Evolutionary conservation across 2,329 filamentous ascomycete genomes (phyloP), one percentile per base, ranked within the genome.

Genomic region (Diplodia intermedia): DNA sequence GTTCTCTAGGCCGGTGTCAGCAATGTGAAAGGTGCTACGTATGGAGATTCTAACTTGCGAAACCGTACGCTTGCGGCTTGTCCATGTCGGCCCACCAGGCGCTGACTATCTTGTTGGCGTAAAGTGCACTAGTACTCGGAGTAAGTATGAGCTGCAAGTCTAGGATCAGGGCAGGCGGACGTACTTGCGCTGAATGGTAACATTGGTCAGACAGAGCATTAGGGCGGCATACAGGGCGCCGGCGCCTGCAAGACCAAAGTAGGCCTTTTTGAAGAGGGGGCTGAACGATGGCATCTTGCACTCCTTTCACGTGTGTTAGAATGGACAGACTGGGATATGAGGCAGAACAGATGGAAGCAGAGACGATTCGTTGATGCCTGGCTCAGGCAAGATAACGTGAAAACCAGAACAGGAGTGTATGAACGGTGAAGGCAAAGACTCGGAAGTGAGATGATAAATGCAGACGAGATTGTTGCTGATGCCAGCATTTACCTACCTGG

Each of bases 51-150:
- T 15, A 6, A 94, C 92, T 91, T 66, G 92, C 88, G 78, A 97
- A 97, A 0, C 94, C 94, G 84, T 93, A 97, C 71, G 86, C 86
- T 76, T 97, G 91, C 0, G 93, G 92, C 69, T 89, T 84, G 70
- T 93, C 87, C 53, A 94, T 78, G 75, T 96, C 88, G 71, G 90
- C 84, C 86, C 88, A 93, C 77, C 86, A 88, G 3, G 87, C 83
- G 2, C 89, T 90, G 71, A 93, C 90, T 72, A 97, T 78, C 70
- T 90, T 91, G 79, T 98, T 90, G 33, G 90, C 89, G 77, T 98
- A 99, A 6, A 97, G 79, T 29, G 91, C 89, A 75, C 93, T 96
- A 6, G 23, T 65, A 49, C 26, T 26, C 26, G 57, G 11, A 68
- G 9, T 29, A 18, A 18, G 12, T 67, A 54, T 47, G 29, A 31